Percentiles rank a stretch among this genome's conserved stretches.
phyloP scores from a whole-genome alignment of 139 green algal genomes.

The Monoraphidium neglectum region DNA sequence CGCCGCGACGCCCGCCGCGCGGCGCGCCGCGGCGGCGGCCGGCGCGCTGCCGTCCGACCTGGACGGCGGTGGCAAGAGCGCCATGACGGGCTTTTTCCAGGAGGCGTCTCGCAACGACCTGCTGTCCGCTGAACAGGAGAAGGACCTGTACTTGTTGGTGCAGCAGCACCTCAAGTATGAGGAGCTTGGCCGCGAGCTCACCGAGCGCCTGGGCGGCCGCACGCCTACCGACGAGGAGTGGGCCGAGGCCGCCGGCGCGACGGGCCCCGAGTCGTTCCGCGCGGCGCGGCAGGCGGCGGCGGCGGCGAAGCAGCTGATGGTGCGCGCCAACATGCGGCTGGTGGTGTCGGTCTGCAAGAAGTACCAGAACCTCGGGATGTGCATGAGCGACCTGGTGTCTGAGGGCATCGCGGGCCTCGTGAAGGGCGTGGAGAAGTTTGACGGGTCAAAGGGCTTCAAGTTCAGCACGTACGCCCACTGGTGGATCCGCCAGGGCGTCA shows the following conservation, averaged over 20 bases:
- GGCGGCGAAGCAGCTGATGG: constrained; percentile 63
- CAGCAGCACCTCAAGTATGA: constrained; percentile 76
- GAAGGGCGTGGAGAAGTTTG: constrained; percentile 91
- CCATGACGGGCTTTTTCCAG: background rate
- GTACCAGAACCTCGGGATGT: constrained; percentile 65
- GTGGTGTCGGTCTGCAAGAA: constrained; percentile 90
- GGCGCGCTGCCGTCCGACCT: too few species aligned
- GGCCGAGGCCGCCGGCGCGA: constrained; percentile 46
- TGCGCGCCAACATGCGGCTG: constrained; percentile 92
- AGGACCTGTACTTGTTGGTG: constrained; percentile 70
- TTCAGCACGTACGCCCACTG: constrained; percentile 98
- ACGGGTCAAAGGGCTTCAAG: constrained; percentile 88
- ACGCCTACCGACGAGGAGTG: constrained; percentile 56
- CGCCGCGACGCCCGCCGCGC: background rate
- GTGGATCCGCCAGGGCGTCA: constrained; percentile 94
- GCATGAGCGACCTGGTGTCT: constrained; percentile 75
- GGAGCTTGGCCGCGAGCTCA: constrained; percentile 36
- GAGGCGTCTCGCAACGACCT: constrained; percentile 35
- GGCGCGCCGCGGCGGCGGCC: background rate
- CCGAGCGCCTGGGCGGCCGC: constrained; percentile 43
- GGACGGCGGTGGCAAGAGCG: background rate
- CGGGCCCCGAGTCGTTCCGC: background rate
- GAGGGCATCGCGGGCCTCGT: constrained; percentile 86
- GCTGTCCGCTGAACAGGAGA: constrained; percentile 74
- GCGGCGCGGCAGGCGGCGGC: background rate